Evolutionary conservation across 805 yeast genomes (phyloP).

Genomic region (Schizosaccharomyces japonicus): DNA sequence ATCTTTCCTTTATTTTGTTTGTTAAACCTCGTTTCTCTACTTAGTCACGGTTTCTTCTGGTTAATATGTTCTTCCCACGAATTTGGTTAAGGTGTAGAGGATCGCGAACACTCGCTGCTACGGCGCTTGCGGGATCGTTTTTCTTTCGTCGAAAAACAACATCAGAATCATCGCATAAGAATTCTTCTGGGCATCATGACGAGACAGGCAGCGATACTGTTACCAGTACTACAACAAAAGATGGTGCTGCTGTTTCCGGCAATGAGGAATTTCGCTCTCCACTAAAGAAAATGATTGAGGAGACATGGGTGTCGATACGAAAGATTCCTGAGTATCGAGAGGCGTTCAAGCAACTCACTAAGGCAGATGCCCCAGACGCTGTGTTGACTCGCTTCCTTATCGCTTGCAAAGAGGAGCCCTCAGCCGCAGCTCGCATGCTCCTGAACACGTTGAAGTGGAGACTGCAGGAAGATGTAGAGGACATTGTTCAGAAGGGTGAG

Average conservation of each 20-base stretch:
- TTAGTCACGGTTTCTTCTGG: constrained; percentile 7
- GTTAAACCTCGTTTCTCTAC: background rate
- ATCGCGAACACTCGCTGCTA: constrained; percentile 7
- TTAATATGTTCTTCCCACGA: constrained; percentile 12
- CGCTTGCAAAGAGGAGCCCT: constrained; percentile 81
- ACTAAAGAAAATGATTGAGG: background rate
- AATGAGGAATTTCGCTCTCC: background rate
- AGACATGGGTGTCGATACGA: background rate
- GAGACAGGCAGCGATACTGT: too few species aligned
- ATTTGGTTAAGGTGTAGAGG: constrained; percentile 8
- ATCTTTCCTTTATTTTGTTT: background rate
- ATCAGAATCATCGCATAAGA: too few species aligned
- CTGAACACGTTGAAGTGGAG: constrained; percentile 81
- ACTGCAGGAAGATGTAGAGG: constrained; percentile 31
- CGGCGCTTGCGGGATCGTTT: constrained; percentile 8
- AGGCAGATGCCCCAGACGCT: constrained; percentile 71
- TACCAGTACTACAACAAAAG: too few species aligned
- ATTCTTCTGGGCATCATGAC: too few species aligned
- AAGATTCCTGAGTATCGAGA: constrained; percentile 19
- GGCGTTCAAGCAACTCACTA: constrained; percentile 34
- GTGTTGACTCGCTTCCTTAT: constrained; percentile 61
- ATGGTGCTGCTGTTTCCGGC: background rate
- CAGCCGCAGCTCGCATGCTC: constrained; percentile 60
- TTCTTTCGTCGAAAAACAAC: background rate
- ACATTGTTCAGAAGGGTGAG: constrained; percentile 50